phyloP scores from a whole-genome alignment of 2,329 filamentous ascomycete species.

The Verticillium nonalfalfae region DNA sequence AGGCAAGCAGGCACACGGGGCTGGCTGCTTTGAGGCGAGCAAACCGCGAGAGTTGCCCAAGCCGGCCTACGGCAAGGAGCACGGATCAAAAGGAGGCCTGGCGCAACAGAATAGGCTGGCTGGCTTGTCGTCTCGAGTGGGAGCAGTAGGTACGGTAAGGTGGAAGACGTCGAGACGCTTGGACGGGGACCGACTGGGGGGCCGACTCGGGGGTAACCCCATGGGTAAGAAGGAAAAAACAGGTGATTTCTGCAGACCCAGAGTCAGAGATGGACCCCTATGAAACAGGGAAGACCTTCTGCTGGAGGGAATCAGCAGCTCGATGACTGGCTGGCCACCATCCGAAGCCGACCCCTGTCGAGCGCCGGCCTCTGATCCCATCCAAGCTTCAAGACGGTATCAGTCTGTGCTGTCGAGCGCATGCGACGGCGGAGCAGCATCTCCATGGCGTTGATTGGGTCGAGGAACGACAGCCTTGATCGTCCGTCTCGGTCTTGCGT shows the following conservation, averaged over 20 bases:
- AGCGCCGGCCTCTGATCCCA: neutral
- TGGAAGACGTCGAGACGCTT: neutral
- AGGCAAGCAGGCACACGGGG: neutral
- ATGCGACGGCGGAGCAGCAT: neutral
- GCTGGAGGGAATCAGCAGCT: neutral
- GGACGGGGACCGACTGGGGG: slow-evolving; percentile 3
- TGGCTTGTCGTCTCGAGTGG: neutral
- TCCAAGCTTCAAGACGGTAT: neutral
- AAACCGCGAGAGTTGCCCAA: neutral
- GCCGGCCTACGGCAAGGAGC: neutral
- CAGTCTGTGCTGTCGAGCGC: neutral
- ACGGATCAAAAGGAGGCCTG: neutral
- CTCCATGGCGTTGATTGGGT: neutral
- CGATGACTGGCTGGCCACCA: neutral
- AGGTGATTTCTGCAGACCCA: slow-evolving; percentile 11
- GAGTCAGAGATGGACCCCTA: neutral
- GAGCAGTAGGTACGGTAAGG: neutral
- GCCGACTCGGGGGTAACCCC: neutral
- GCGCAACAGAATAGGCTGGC: neutral
- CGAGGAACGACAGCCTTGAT: neutral
- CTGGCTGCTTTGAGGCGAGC: neutral
- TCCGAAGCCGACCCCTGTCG: neutral
- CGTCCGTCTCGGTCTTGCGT: neutral
- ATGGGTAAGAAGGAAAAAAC: slow-evolving; percentile 1
- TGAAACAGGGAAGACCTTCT: neutral